Conservation (phyloP, 495 filamentous ascomycete genomes). For the Annulohypoxylon stygium region DNA sequence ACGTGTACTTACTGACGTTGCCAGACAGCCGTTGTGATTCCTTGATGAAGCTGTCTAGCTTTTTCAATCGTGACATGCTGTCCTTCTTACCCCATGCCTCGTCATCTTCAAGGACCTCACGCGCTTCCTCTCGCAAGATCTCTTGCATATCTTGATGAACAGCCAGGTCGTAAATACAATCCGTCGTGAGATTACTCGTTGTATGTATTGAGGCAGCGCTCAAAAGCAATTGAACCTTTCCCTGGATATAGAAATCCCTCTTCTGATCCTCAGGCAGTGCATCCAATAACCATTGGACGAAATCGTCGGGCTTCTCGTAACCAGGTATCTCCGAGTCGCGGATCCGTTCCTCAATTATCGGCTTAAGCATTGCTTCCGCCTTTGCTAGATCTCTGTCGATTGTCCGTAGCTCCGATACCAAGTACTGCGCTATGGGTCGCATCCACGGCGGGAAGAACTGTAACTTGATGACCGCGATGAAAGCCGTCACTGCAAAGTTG, state of each 20-base stretch:
- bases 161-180: constrained; percentile 63
- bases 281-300: constrained; percentile 54
- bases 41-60: constrained; percentile 69
- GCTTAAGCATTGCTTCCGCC: constrained; percentile 49
- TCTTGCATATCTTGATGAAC: constrained; percentile 64
- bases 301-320: constrained; percentile 52
- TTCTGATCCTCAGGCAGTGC: constrained; percentile 52
- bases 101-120: constrained; percentile 54
- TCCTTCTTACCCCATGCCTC: constrained; percentile 55
- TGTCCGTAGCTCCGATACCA: constrained; percentile 51
- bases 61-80: constrained; percentile 58
- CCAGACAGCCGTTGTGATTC: constrained; percentile 63
- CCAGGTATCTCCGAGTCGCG: constrained; percentile 44
- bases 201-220: constrained; percentile 55
- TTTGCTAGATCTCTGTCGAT: constrained; percentile 48
- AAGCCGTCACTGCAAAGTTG: constrained; percentile 55
- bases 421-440: constrained; percentile 49
- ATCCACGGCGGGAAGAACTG: constrained; percentile 57
- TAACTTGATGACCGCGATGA: constrained; percentile 55
- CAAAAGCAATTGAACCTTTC: constrained; percentile 51
- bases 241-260: constrained; percentile 48
- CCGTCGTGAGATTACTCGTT: constrained; percentile 53
- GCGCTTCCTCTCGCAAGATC: constrained; percentile 63
- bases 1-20: constrained; percentile 54
- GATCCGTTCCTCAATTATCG: constrained; percentile 51